Evolutionary conservation across 2,329 filamentous ascomycete species (phyloP).

Genomic region (Gaeumannomyces tritici): DNA sequence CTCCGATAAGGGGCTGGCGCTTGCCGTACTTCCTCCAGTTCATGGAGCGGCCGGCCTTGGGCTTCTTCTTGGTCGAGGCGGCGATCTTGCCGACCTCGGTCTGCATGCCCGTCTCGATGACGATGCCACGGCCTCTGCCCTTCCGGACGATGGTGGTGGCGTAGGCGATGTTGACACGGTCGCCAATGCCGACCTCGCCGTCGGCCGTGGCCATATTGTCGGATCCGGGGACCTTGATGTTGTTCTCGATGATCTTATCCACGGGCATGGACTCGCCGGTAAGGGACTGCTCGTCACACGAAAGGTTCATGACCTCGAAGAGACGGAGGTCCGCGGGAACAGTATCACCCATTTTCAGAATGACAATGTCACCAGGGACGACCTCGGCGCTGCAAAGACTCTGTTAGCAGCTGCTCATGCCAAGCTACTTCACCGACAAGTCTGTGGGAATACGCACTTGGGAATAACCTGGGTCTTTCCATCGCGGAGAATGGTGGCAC

Average conservation of each 20-base stretch:
- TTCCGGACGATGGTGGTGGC: conserved; percentile 65
- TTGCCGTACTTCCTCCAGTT: conserved; percentile 32
- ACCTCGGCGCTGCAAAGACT: conserved; percentile 41
- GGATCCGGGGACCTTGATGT: conserved; percentile 31
- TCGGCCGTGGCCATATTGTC: conserved; percentile 34
- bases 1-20: conserved; percentile 27
- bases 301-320: conserved; percentile 67
- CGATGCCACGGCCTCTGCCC: conserved; percentile 63
- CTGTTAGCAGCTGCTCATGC: background rate
- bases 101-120: conserved; percentile 63
- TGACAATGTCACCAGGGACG: conserved; percentile 62
- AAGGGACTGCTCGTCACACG: conserved; percentile 68
- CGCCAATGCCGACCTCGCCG: conserved; percentile 54
- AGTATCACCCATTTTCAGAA: conserved; percentile 62
- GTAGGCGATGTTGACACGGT: conserved; percentile 66
- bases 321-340: conserved; percentile 64
- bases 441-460: conserved; percentile 33
- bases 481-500: conserved; percentile 50
- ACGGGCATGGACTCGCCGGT: conserved; percentile 70
- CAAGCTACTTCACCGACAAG: background rate
- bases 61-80: conserved; percentile 44
- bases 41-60: conserved; percentile 32
- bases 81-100: conserved; percentile 72
- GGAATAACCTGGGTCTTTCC: conserved; percentile 47
- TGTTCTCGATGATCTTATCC: conserved; percentile 50